Evolutionary conservation across 306 rosid genomes (phyloP).

Genomic region (Argentina anserina): DNA sequence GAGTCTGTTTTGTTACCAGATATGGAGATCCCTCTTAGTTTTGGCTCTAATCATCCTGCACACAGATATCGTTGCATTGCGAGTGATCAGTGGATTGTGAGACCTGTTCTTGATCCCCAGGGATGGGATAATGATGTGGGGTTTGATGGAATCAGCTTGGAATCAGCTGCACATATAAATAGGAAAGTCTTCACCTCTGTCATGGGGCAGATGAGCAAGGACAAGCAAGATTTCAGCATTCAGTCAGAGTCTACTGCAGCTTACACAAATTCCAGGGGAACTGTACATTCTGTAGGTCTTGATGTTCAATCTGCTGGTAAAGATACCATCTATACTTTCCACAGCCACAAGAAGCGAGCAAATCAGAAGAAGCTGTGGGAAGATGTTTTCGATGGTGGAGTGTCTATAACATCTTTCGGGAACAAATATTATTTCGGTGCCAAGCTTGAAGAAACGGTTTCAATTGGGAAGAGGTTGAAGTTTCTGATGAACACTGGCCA

Average conservation of each 20-base stretch:
- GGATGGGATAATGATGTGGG: constrained; percentile 98
- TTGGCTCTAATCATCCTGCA: constrained; percentile 54
- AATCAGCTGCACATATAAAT: constrained; percentile 56
- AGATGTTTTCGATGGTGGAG: constrained; percentile 65
- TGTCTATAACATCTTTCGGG: constrained; percentile 73
- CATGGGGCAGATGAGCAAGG: constrained; percentile 79
- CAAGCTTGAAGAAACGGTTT: constrained; percentile 77
- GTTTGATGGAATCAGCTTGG: constrained; percentile 85
- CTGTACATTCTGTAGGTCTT: constrained; percentile 56
- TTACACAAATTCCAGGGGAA: constrained; percentile 57
- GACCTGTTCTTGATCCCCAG: constrained; percentile 93
- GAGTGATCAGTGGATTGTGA: constrained; percentile 68
- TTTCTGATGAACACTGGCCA: constrained; percentile 64
- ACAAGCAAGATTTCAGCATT: constrained; percentile 68
- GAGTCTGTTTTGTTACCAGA: constrained; percentile 78
- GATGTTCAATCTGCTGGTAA: constrained; percentile 82
- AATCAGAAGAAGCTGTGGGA: constrained; percentile 53
- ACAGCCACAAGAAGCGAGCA: constrained; percentile 49
- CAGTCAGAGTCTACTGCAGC: constrained; percentile 81
- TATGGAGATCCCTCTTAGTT: constrained; percentile 76
- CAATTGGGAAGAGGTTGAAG: constrained; percentile 76
- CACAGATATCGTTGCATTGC: constrained; percentile 80
- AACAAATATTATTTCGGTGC: constrained; percentile 68
- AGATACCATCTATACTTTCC: constrained; percentile 63
- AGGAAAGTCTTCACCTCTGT: constrained; percentile 50